Evolutionary conservation across 176 grass and related monocot species (phyloP), one percentile per base, ranked within the genome.

Genomic region (Carex cristatella): DNA sequence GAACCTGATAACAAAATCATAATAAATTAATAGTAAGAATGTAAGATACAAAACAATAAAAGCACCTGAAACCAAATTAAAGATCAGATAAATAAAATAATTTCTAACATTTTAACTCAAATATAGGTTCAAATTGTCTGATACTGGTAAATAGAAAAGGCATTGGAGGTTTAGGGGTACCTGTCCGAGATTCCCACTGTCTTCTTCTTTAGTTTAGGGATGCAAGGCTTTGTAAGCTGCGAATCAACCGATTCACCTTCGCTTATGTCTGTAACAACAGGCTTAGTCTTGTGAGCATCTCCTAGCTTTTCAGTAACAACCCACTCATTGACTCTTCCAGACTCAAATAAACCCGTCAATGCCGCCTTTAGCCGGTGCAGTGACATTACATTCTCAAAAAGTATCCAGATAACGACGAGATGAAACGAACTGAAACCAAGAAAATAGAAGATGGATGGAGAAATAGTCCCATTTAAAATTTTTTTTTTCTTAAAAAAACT

Each of bases 381-480:
- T 0, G 95, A 93, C 92, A 98, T 98, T 19, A 94, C 95, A 83
- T 98, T 98, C 89, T 98, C 95, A 79, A 91, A 94, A 1, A 98
- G 80, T 23, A 98, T 87, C 95, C 95, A 98, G 28, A 98, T 88
- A 9, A 94, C 75, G 40, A 98, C 88, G 23, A 98, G 86, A 81
- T 98, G 95, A 86, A 98, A 94, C 31, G 95, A 98, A 79, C 95
- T 98, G 87, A 5, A 90, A 79, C 31, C 18, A 61, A 48, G 55
- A 23, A 15, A 49, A 16, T 16, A 10, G 1, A 57, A 78, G 23
- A 23, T 23, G 23, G 5, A 78, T 57, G 10, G 27, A 74, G 51
- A 27, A 32, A 56, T 13, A 78, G 46, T 77, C 49, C 6, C 13
- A 3, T 28, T 78, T 78, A 33, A 16, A 33, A 23, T 23, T 23